phyloP scores from a whole-genome alignment of 2,329 filamentous ascomycete species.

The Colletotrichum echinochloae region DNA sequence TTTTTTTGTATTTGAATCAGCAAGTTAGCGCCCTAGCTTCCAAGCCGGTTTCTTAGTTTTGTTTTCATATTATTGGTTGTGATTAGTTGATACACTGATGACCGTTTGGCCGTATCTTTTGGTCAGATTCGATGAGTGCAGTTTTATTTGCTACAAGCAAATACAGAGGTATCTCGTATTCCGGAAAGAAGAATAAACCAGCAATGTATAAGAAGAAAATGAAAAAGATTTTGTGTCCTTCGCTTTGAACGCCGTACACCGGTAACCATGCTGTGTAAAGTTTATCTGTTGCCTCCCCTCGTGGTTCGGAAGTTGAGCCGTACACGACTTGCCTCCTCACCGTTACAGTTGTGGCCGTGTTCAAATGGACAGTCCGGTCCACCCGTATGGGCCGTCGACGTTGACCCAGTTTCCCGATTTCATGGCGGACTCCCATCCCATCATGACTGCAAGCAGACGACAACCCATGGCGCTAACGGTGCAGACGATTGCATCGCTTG shows the following conservation, averaged over 20 bases:
- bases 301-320: conserved; percentile 25
- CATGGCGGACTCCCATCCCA: conserved; percentile 82
- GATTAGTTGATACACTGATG: conserved; percentile 20
- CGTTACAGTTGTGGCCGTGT: background rate
- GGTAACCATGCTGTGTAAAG: conserved; percentile 20
- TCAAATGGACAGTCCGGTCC: conserved; percentile 60
- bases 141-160: background rate
- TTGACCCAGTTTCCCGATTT: conserved; percentile 76
- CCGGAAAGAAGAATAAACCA: conserved; percentile 1
- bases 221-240: conserved; percentile 7
- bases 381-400: conserved; percentile 78
- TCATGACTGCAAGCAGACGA: conserved; percentile 83
- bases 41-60: background rate
- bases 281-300: conserved; percentile 2
- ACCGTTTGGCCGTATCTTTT: background rate
- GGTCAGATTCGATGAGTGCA: background rate
- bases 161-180: conserved; percentile 6
- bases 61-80: background rate
- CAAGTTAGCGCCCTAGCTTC: background rate
- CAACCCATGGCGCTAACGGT: conserved; percentile 80
- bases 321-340: background rate
- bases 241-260: conserved; percentile 36
- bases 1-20: background rate
- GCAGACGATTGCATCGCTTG: conserved; percentile 79
- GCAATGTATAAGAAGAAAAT: background rate